Percentiles rank a stretch among this genome's conserved stretches.
Evolutionary conservation across 139 green algal genomes (phyloP).

Genomic region (Micromonas commoda): DNA sequence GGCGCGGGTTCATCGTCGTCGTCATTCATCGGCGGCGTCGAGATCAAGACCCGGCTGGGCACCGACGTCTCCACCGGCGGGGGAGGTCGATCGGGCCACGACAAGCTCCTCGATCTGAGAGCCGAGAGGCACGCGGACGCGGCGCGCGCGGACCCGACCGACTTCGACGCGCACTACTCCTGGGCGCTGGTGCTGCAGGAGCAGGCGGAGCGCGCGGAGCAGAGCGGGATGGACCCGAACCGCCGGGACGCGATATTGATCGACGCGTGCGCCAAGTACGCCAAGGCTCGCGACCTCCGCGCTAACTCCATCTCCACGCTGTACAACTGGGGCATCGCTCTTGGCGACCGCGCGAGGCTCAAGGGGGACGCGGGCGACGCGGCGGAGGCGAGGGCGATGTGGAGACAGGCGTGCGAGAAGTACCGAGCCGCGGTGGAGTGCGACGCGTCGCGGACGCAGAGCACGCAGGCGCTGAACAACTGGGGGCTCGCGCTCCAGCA

Average conservation of each 20-base stretch:
- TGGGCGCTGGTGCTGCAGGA: conserved; percentile 14
- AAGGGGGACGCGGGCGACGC: not conserved
- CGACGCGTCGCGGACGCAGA: not conserved
- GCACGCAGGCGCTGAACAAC: conserved; percentile 20
- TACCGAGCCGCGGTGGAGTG: not conserved
- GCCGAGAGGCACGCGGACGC: not conserved
- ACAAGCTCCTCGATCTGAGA: not conserved
- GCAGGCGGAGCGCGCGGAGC: not conserved
- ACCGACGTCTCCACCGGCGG: not conserved
- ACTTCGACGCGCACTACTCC: not conserved
- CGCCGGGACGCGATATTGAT: not conserved
- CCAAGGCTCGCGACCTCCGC: not conserved
- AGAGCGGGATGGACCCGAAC: not conserved
- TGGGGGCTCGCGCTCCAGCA: conserved; percentile 8
- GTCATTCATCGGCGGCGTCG: not conserved
- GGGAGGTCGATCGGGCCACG: not conserved
- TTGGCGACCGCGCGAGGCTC: conserved; percentile 12
- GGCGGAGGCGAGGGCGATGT: not conserved
- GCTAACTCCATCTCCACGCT: not conserved
- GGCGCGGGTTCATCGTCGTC: too few relatives aligned
- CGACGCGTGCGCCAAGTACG: conserved; percentile 13
- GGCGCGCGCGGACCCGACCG: not conserved
- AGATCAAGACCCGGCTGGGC: not conserved
- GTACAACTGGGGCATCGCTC: conserved; percentile 21
- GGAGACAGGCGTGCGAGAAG: conserved; percentile 9